Evolutionary conservation across 257 asterid species (phyloP), one percentile per base, ranked within the genome.

Genomic region (Asclepias syriaca): DNA sequence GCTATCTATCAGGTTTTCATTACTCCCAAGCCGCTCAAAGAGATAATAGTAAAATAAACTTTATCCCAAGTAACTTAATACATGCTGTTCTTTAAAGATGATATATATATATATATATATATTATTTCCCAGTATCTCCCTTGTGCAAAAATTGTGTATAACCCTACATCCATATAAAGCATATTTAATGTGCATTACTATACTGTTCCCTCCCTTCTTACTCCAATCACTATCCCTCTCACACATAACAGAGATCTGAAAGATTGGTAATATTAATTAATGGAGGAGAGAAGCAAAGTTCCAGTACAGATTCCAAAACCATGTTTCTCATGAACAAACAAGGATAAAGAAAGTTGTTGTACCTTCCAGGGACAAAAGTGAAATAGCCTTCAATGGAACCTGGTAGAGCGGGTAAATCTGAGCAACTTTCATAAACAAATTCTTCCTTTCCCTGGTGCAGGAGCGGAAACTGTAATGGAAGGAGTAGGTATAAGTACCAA

Each of bases 311-410:
- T 40, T 34, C 14, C 8, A 64, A 27, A 4, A 3, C 29, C 50
- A 64, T 64, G 27, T 14, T 19, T 64, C 50, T 64, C 49, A 37
- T 16, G 67, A 34, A 34, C n/a, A 63, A 16, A 24, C 2, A 18
- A 37, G 29, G 50, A 18, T 19, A 64, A 64, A 34, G 11, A 13
- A 37, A 16, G 27, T 54, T 64, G 45, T 91, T 64, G 45, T 91
- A 93, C 98, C 97, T 88, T 79, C 99, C 99, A 63, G 99, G 97
- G 61, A 94, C 89, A 77, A 87, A 91, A 77, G 95, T 94, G 77
- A 91, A 89, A 72, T 78, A 79, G 65, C 99, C 99, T 83, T 91
- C 96, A 37, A 91, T 76, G 15, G 95, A 91, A 76, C 99, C 99
- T 27, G 29, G 56, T 64, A 86, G 51, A 71, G 87, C 73, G 32